A percentile compares a stretch with the other conserved stretches of the same genome.
These are phyloP conservation scores for Alternaria triticina DNA, from an alignment of 2,329 filamentous ascomycete genomes.

Conservation along the genomic window DNA sequence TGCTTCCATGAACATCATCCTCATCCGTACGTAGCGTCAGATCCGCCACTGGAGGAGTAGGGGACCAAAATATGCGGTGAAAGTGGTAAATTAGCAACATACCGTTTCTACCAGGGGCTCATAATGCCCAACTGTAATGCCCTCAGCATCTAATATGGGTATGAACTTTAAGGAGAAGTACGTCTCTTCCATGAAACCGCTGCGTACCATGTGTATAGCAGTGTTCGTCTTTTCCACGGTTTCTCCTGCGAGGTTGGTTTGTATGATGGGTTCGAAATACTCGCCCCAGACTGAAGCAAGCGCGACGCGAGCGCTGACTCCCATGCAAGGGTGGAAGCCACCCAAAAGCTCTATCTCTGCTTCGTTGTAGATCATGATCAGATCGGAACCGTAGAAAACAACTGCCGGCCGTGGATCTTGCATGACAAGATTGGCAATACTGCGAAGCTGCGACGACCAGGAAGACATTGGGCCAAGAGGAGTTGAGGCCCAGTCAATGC, in stretches of 20 bases:
- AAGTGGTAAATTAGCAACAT: constrained; percentile 5
- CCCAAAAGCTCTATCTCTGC: constrained; percentile 41
- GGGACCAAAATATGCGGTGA: background rate
- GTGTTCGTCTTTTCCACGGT: constrained; percentile 64
- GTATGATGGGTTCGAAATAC: constrained; percentile 31
- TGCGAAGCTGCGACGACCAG: constrained; percentile 73
- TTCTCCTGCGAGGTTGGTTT: constrained; percentile 28
- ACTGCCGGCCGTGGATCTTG: constrained; percentile 60
- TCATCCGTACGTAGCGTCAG: background rate
- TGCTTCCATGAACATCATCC: background rate
- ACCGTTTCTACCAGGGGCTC: constrained; percentile 82
- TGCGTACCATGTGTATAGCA: constrained; percentile 70
- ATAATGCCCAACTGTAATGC: constrained; percentile 73
- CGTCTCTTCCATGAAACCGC: constrained; percentile 74
- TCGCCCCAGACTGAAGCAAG: constrained; percentile 68
- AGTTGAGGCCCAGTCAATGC: constrained; percentile 74
- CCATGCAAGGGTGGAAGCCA: constrained; percentile 60
- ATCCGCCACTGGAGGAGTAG: background rate
- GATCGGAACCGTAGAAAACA: constrained; percentile 58
- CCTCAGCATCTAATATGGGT: constrained; percentile 73
- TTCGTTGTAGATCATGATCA: constrained; percentile 50
- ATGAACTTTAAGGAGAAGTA: constrained; percentile 82
- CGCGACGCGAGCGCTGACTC: constrained; percentile 68
- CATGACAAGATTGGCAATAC: constrained; percentile 81
- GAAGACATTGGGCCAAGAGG: constrained; percentile 73